Evolutionary conservation across 2,329 filamentous ascomycete species (phyloP).

Genomic region (Xylariaceae sp.): DNA sequence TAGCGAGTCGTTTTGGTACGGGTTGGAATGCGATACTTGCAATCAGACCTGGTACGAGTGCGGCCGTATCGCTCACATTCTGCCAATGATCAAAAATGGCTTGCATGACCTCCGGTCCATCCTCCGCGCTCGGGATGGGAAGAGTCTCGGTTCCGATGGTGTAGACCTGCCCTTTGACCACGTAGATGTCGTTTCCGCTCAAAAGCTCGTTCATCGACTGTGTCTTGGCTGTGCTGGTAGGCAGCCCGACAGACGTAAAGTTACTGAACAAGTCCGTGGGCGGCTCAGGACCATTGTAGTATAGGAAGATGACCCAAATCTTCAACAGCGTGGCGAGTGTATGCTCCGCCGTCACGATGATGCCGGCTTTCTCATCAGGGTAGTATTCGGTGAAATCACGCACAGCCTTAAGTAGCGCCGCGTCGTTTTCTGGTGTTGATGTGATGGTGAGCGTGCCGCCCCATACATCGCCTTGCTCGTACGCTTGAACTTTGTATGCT

Average conservation of each 20-base stretch:
- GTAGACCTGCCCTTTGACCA: constrained; percentile 33
- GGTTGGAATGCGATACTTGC: constrained; percentile 38
- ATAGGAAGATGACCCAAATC: constrained; percentile 58
- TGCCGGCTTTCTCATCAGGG: constrained; percentile 54
- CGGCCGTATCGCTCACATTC: constrained; percentile 24
- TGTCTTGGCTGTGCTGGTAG: constrained; percentile 42
- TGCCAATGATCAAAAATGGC: constrained; percentile 33
- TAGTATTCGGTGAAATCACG: constrained; percentile 56
- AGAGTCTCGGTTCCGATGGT: constrained; percentile 38
- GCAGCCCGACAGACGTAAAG: constrained; percentile 46
- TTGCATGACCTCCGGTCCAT: constrained; percentile 28
- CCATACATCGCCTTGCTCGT: constrained; percentile 38
- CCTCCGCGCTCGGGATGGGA: constrained; percentile 27
- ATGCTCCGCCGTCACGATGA: constrained; percentile 54
- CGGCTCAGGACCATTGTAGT: constrained; percentile 55
- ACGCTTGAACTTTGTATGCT: constrained; percentile 40
- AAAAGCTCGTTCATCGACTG: constrained; percentile 46
- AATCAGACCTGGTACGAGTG: constrained; percentile 25
- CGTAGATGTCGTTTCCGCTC: constrained; percentile 39
- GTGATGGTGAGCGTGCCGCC: constrained; percentile 40
- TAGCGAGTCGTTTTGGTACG: constrained; percentile 34
- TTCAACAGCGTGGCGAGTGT: constrained; percentile 41
- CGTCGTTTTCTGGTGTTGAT: constrained; percentile 27
- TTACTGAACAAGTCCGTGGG: constrained; percentile 52
- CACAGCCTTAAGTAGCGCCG: constrained; percentile 41